Evolutionary conservation across 192 early-diverging fungal species (phyloP).

Genomic region (Kappamyces sp.): DNA sequence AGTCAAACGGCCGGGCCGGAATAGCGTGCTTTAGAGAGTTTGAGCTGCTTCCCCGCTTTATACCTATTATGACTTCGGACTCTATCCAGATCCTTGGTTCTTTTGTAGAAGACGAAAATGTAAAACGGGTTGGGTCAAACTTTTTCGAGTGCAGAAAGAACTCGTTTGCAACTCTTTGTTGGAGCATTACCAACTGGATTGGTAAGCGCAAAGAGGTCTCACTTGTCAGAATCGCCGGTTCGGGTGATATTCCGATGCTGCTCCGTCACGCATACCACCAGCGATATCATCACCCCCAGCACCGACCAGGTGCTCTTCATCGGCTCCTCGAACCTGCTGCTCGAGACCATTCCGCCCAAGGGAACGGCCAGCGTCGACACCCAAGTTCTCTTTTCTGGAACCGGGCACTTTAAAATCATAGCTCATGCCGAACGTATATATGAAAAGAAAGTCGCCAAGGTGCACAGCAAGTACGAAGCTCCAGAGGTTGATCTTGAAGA

Average conservation of each 20-base stretch:
- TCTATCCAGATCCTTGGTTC: background rate
- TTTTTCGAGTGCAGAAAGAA: background rate
- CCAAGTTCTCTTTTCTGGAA: background rate
- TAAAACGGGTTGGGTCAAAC: background rate
- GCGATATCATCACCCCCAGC: background rate
- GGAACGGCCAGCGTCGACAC: background rate
- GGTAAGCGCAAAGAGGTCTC: background rate
- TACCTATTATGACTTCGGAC: background rate
- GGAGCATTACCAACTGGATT: constrained; percentile 10
- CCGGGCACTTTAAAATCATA: constrained; percentile 3
- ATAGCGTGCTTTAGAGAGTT: constrained; percentile 2
- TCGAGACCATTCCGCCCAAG: background rate
- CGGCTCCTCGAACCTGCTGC: background rate
- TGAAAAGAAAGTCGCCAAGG: constrained; percentile 2
- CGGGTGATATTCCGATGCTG: constrained; percentile 4
- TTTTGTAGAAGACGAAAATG: background rate
- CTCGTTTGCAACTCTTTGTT: background rate
- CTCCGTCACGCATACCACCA: background rate
- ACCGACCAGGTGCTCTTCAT: background rate
- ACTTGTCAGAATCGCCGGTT: background rate
- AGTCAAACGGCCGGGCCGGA: constrained; percentile 11
- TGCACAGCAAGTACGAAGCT: constrained; percentile 15
- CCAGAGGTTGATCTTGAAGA: constrained; percentile 10
- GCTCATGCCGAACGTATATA: constrained; percentile 14
- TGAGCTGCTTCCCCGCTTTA: constrained; percentile 5